A percentile compares a stretch with the other conserved stretches of the same genome.
phyloP scores from a whole-genome alignment of 257 asterid genomes.

The Paraleonurus japonicus region DNA sequence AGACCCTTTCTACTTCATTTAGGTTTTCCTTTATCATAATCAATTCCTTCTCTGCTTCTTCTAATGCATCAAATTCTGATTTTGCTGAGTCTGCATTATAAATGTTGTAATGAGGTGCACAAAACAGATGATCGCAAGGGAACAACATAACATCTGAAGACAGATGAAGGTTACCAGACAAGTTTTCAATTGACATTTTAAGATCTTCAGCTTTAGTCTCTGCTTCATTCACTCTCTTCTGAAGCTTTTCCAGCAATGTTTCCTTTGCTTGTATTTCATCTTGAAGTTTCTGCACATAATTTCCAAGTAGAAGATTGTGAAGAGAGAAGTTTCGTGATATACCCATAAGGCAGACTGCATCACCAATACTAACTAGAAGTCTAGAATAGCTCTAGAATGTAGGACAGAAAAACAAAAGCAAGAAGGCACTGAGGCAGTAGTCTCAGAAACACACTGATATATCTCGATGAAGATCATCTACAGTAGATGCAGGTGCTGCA shows the following conservation, averaged over 20 bases:
- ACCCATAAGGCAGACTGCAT: constrained; percentile 20
- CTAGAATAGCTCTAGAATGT: constrained; percentile 7
- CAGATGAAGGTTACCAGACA: constrained; percentile 59
- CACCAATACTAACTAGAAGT: constrained; percentile 16
- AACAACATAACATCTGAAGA: constrained; percentile 13
- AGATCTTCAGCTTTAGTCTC: constrained; percentile 45
- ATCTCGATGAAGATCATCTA: constrained; percentile 72
- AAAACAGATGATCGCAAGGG: constrained; percentile 21
- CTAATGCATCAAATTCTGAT: constrained; percentile 63
- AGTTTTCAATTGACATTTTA: constrained; percentile 44
- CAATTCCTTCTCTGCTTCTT: constrained; percentile 64
- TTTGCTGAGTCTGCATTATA: constrained; percentile 62
- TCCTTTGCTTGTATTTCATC: constrained; percentile 54
- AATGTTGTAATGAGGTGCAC: constrained; percentile 19
- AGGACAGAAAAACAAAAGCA: neutral
- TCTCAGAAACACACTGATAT: constrained; percentile 53
- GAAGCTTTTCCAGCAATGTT: constrained; percentile 48
- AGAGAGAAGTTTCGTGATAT: constrained; percentile 1
- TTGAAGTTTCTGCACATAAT: constrained; percentile 52
- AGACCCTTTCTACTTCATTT: constrained; percentile 54
- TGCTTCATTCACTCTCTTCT: constrained; percentile 54
- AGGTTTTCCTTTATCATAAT: constrained; percentile 50
- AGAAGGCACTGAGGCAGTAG: constrained; percentile 1
- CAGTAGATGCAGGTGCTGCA: constrained; percentile 48
- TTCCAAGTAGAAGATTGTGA: constrained; percentile 15